These are phyloP conservation scores for Aspergillus sp. DNA, from an alignment of 2,329 filamentous ascomycete species.

Conservation along the genomic window DNA sequence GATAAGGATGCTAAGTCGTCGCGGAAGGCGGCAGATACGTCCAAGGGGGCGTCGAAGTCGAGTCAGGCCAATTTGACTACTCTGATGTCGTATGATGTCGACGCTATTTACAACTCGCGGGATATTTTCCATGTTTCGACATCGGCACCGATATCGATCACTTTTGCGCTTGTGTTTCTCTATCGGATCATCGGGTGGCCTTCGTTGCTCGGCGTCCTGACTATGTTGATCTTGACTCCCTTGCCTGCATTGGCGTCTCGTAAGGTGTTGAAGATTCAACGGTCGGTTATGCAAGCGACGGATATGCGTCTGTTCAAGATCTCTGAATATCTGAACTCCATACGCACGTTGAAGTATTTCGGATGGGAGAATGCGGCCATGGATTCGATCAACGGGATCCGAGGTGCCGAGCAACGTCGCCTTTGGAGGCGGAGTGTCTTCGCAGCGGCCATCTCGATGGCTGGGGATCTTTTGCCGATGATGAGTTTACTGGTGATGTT, in stretches of 20 bases:
- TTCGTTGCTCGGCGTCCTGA: conserved; percentile 52
- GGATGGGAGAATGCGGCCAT: conserved; percentile 58
- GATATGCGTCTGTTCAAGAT: conserved; percentile 59
- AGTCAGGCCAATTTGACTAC: conserved; percentile 56
- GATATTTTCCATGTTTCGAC: conserved; percentile 51
- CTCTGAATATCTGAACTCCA: conserved; percentile 58
- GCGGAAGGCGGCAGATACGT: background rate
- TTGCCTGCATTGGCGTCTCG: conserved; percentile 52
- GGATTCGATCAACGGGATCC: conserved; percentile 52
- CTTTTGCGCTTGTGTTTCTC: conserved; percentile 52
- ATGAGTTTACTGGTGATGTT: conserved; percentile 57
- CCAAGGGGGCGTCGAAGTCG: conserved; percentile 31
- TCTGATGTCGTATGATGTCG: conserved; percentile 60
- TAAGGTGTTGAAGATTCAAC: conserved; percentile 52
- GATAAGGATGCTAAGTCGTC: conserved; percentile 12
- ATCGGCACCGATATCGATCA: conserved; percentile 50
- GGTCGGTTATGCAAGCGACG: conserved; percentile 55
- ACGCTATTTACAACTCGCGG: conserved; percentile 53
- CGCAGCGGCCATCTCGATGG: conserved; percentile 42
- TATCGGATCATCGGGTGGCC: conserved; percentile 59
- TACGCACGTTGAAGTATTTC: conserved; percentile 61
- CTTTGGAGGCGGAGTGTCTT: conserved; percentile 56
- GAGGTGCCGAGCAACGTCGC: conserved; percentile 53
- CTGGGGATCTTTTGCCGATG: conserved; percentile 55
- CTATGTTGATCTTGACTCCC: conserved; percentile 51